phyloP scores from a whole-genome alignment of 2,329 filamentous ascomycete genomes.

The Onygenales sp. region DNA sequence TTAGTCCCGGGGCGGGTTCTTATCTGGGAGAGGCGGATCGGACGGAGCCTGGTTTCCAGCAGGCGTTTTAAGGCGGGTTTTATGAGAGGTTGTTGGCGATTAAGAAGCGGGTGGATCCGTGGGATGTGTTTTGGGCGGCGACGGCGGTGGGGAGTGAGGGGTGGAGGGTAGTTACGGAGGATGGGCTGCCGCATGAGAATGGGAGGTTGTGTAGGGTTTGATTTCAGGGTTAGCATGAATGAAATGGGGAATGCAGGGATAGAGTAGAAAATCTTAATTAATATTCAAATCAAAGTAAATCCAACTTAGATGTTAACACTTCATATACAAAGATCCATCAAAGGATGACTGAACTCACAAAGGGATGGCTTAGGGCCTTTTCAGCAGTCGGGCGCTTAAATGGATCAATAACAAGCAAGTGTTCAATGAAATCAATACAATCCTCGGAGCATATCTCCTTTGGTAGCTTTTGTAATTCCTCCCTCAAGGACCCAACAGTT shows the following conservation, averaged over 20 bases:
- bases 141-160: constrained; percentile 43
- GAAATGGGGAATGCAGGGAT: no score
- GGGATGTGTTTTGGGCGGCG: constrained; percentile 36
- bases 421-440: constrained; percentile 6
- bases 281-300: no score
- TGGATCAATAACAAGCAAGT: constrained; percentile 6
- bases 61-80: constrained; percentile 33
- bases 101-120: constrained; percentile 34
- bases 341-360: constrained; percentile 1
- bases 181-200: not conserved
- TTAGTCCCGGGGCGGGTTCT: constrained; percentile 14
- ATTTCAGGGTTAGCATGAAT: no score
- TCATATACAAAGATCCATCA: not conserved
- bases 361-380: constrained; percentile 4
- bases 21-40: constrained; percentile 6
- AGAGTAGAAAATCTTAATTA: no score
- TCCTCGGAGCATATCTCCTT: constrained; percentile 1
- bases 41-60: constrained; percentile 31
- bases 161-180: not conserved
- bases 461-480: constrained; percentile 4
- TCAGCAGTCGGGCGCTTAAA: constrained; percentile 1
- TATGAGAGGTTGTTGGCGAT: constrained; percentile 26
- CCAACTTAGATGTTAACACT: no score
- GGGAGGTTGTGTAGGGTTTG: not conserved
- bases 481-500: not conserved